Evolutionary conservation across 805 yeast species (phyloP), one percentile per base, ranked within the genome.

Genomic region (Starmerella bombicola): DNA sequence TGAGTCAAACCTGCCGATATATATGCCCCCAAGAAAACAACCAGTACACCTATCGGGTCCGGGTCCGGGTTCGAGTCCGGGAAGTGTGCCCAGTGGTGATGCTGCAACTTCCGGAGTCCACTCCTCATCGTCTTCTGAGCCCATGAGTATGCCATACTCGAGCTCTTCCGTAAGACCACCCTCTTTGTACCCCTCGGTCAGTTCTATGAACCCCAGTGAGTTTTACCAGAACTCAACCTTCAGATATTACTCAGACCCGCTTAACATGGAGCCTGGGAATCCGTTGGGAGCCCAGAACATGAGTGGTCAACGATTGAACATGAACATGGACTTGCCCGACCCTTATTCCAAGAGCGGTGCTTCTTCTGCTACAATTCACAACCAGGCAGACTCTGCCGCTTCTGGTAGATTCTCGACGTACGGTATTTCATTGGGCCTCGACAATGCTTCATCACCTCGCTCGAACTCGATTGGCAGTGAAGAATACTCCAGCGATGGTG

Each of bases 341-440:
- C 9, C 32, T 15, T 9, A 15, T 8, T 15, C 10, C 8, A 29
- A 29, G n/a, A 8, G 15, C 22, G 13, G 18, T 22, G 23, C 17
- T 9, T 15, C 32, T 8, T 29, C 17, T 9, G 10, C 32, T 13
- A 15, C 15, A 13, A 22, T 7, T 22, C 9, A 17, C 19, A 5
- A 31, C 6, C 22, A 31, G 9, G 17, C 7, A 20, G 32, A 23
- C 16, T 23, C 34, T 7, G 4, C 22, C 7, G 9, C 7, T 6
- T 26, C 25, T 22, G 41, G 36, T 9, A 23, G 38, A 20, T 41
- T 41, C 37, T 32, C 38, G 10, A 10, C 41, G 3, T 32, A 36
- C 19, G 45, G 41, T 18, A 30, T 37, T 3, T 37, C 41, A 3
- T 31, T 41, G 9, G 41, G 40, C 3, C 24, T 41, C 8, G 30